phyloP scores from a whole-genome alignment of 805 yeast species.

The Saturnispora serradocipensis region DNA sequence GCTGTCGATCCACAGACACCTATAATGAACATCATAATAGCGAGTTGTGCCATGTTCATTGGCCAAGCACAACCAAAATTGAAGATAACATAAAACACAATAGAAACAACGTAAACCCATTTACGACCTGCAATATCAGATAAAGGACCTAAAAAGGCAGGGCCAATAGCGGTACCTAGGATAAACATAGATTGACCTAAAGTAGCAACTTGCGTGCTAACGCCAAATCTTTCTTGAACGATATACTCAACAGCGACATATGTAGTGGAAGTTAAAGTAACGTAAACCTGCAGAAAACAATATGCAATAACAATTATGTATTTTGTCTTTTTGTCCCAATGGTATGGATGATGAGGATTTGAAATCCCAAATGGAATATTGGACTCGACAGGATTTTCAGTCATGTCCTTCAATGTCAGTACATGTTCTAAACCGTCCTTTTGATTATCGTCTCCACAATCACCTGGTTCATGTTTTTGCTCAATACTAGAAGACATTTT shows the following conservation, averaged over 20 bases:
- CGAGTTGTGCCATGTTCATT: constrained; percentile 26
- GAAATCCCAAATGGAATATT: constrained; percentile 20
- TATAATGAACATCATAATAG: constrained; percentile 26
- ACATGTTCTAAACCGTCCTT: constrained; percentile 8
- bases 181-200: constrained; percentile 30
- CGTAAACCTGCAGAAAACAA: constrained; percentile 25
- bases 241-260: constrained; percentile 26
- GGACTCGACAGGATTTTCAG: constrained; percentile 24
- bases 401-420: constrained; percentile 18
- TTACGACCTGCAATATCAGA: constrained; percentile 31
- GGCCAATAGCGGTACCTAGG: constrained; percentile 30
- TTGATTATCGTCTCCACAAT: constrained; percentile 13
- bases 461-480: constrained; percentile 11
- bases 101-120: constrained; percentile 29
- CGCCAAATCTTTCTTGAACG: constrained; percentile 22
- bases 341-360: constrained; percentile 27
- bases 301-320: constrained; percentile 21
- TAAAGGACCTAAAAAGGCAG: constrained; percentile 29
- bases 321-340: constrained; percentile 23
- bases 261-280: constrained; percentile 27
- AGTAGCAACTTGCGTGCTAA: constrained; percentile 26
- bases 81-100: constrained; percentile 22
- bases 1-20: constrained; percentile 28
- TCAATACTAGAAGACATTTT: background rate
- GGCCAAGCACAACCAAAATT: constrained; percentile 30